A percentile compares a stretch with the other conserved stretches of the same genome.
Evolutionary conservation across 306 rosid species (phyloP).

Genomic region (Cyamopsis tetragonoloba): DNA sequence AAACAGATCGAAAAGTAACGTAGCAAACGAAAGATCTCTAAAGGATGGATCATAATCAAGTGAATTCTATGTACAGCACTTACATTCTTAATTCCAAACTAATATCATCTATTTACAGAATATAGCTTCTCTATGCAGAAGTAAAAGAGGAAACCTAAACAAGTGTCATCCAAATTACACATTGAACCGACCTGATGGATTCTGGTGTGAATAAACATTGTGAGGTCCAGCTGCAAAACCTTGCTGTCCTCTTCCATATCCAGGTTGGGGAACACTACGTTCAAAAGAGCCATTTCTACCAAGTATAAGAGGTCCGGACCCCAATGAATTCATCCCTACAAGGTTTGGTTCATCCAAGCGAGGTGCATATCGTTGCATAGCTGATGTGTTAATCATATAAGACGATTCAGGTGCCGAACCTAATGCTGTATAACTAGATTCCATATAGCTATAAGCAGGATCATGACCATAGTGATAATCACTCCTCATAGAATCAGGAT

Average conservation of each 20-base stretch:
- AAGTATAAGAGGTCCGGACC: constrained; percentile 26
- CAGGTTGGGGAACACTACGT: constrained; percentile 36
- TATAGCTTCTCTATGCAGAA: neutral
- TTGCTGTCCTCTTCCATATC: constrained; percentile 20
- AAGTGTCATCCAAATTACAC: constrained; percentile 26
- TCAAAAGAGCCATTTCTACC: constrained; percentile 18
- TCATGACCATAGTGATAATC: constrained; percentile 33
- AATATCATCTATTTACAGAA: constrained; percentile 1
- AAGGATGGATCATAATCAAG: neutral
- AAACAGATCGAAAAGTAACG: neutral
- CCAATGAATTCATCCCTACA: constrained; percentile 29
- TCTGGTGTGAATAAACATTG: constrained; percentile 28
- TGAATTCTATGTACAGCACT: neutral
- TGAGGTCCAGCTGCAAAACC: constrained; percentile 47
- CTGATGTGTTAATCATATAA: constrained; percentile 39
- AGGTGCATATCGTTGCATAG: constrained; percentile 62
- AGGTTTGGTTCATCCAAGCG: constrained; percentile 57
- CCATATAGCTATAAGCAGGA: constrained; percentile 15
- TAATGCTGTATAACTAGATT: constrained; percentile 25
- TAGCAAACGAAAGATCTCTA: neutral
- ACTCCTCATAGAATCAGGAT: constrained; percentile 18
- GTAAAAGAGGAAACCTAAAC: neutral
- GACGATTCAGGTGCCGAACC: constrained; percentile 28
- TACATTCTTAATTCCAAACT: too few species aligned
- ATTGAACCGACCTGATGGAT: constrained; percentile 55